Base-by-base conservation (phyloP, 495 filamentous ascomycete species). In the Aspergillus asperescens region DNA sequence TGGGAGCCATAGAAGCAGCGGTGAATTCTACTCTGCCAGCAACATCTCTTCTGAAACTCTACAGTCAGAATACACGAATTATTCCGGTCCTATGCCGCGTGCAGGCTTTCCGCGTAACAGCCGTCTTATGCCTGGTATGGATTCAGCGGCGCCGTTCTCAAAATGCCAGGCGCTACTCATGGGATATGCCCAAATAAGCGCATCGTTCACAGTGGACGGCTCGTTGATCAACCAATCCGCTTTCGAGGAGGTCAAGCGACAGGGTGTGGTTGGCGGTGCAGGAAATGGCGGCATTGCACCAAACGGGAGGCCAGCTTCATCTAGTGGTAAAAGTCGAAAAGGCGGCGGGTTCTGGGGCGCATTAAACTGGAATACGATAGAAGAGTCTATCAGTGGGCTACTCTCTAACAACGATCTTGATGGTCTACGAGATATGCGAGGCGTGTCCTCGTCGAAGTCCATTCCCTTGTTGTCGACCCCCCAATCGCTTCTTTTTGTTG, bases 401-500 rank as follows among this genome's bases (percentile, higher is more conserved):
- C 74, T 96, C 6, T 90, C 90, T 7, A 84, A 84, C 16, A 84
- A 84, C 40, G 90, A 95, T 54, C 81, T 90, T 55, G 93, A 91
- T 71, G 94, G 84, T 47, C 88, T 97, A 54, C 89, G 89, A 68
- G 89, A 96, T 61, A 95, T 96, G 88, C 87, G 89, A 57, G 87
- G 85, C 0, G 84, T 86, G 50, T 84, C 85, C 38, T 82, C 75
- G 57, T 85, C 90, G 13, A 87, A 86, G 63, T 85, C 86, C 16
- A 84, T 98, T 32, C 93, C 93, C 3, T 75, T 98, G 32, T 68
- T 98, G 16, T 94, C 90, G 19, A 96, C 93, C 7, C 89, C 92
- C n/a, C 93, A 97, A 67, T 95, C 90, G 5, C 89, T 98, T 54
- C 76, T 98, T 13, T 98, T 98, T 61, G 92, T 98, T 31, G 90